Evolutionary conservation across 768 basidiomycete genomes (phyloP), one percentile per base, ranked within the genome.

Genomic region (Panaeolus papilionaceus): DNA sequence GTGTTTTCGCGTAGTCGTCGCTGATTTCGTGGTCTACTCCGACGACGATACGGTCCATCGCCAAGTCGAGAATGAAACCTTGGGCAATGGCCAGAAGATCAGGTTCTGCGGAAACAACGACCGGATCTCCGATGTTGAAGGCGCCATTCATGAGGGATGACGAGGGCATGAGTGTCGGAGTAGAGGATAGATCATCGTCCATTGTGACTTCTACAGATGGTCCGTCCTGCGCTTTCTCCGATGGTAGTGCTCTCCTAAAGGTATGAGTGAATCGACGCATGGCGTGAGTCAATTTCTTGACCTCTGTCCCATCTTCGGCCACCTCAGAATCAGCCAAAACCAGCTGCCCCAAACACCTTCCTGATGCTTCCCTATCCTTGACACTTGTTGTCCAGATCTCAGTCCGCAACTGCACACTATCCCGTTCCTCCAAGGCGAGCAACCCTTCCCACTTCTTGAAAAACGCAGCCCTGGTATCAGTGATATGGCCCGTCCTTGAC

Each of bases 341-440:
- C 97, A 99, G 96, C 58, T 86, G 81, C 44, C 86, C 82, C 71
- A 98, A 93, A 74, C 96, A 98, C 69, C 96, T 83, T 2, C 98
- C 98, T 47, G 86, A 87, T 65, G 80, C 84, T 77, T 95, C 93
- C 65, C 98, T 85, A 72, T 96, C 90, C 18, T 77, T 80, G 0
- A 95, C 94, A 6, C 86, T 86, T 85, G 97, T 88, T 0, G 93
- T 96, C 98, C 98, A 99, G 9, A 99, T 82, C 72, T 99, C 96
- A 70, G 92, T 93, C 75, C 89, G 89, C 80, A 94, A 96, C 20
- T 93, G 85, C 10, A 91, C 79, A 14, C 93, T 81, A 70, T 98
- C 96, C 66, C 91, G 89, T 75, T 99, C 98, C 76, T 99, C 98
- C 26, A 85, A 67, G 2, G 94, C 84, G 66, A 99, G 83, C 16